phyloP scores from a whole-genome alignment of 495 filamentous ascomycete genomes.

The Hypoxylon lenormandii region DNA sequence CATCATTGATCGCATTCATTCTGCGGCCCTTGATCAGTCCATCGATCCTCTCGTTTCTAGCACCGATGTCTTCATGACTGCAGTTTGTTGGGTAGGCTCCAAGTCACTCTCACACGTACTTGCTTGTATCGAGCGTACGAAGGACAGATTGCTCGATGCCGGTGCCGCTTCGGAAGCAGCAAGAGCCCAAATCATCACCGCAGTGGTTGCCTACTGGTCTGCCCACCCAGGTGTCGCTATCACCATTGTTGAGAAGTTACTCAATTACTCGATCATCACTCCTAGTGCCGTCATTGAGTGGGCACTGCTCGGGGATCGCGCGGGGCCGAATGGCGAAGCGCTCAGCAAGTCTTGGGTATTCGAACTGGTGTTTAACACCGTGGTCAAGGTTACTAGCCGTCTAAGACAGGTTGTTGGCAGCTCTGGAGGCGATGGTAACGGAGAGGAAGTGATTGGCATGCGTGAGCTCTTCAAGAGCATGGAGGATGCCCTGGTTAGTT shows the following conservation, averaged over 20 bases:
- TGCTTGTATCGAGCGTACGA: conserved; percentile 94
- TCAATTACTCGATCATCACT: conserved; percentile 94
- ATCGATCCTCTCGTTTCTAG: conserved; percentile 83
- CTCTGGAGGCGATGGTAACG: conserved; percentile 38
- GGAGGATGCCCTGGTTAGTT: conserved; percentile 79
- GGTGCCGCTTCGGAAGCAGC: conserved; percentile 77
- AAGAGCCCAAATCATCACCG: conserved; percentile 85
- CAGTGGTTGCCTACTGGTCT: conserved; percentile 91
- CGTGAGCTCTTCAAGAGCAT: conserved; percentile 81
- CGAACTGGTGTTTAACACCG: conserved; percentile 88
- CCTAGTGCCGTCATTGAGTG: conserved; percentile 87
- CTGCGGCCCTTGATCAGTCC: conserved; percentile 73
- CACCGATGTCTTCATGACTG: conserved; percentile 91
- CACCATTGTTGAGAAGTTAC: conserved; percentile 92
- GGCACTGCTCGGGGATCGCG: conserved; percentile 73
- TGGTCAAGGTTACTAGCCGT: conserved; percentile 90
- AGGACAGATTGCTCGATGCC: conserved; percentile 84
- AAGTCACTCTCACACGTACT: conserved; percentile 97
- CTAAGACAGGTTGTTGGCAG: conserved; percentile 81
- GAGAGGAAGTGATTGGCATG: conserved; percentile 68
- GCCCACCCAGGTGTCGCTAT: conserved; percentile 93
- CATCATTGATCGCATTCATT: conserved; percentile 79
- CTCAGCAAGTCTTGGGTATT: conserved; percentile 80
- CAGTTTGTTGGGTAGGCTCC: conserved; percentile 89
- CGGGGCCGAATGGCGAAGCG: conserved; percentile 67